A percentile compares a stretch with the other conserved stretches of the same genome.
These are phyloP conservation scores for Vinca minor DNA, from an alignment of 257 asterid species.

Conservation along the genomic window DNA sequence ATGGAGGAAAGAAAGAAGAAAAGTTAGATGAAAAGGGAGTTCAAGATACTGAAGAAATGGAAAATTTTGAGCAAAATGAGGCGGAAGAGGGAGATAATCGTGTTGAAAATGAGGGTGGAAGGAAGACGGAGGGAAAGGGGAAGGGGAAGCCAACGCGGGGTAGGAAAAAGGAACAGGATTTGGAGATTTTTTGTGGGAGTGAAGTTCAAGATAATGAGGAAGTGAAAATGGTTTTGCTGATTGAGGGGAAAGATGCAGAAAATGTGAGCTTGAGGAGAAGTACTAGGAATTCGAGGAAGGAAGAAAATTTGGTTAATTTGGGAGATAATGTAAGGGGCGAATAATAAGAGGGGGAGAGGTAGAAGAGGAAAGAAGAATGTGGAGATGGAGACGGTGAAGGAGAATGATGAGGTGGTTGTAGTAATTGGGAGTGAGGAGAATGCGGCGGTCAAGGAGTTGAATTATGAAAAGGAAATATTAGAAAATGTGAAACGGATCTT, in stretches of 20 bases:
- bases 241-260: neutral
- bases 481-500: slow-evolving; percentile 13
- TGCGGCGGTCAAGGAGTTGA: too few relatives aligned
- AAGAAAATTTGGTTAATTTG: neutral
- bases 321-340: slow-evolving; percentile 5
- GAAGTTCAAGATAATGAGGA: neutral
- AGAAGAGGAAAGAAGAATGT: slow-evolving; percentile 25
- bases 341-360: slow-evolving; percentile 19
- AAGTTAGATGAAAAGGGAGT: neutral
- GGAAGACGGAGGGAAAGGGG: neutral
- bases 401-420: neutral
- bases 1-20: neutral
- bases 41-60: neutral
- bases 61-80: neutral
- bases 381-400: slow-evolving; percentile 9
- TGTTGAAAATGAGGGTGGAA: slow-evolving; percentile 2
- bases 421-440: neutral
- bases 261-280: neutral
- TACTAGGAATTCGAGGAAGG: slow-evolving; percentile 1
- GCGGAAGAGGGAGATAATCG: neutral
- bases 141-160: too few relatives aligned
- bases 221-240: neutral
- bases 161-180: neutral
- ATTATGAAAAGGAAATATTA: slow-evolving; percentile 3
- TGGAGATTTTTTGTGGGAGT: neutral